Percentiles rank a stretch among this genome's conserved stretches.
Evolutionary conservation across 2,329 filamentous ascomycete species (phyloP).

Genomic region (Paraconiothyrium sp.): DNA sequence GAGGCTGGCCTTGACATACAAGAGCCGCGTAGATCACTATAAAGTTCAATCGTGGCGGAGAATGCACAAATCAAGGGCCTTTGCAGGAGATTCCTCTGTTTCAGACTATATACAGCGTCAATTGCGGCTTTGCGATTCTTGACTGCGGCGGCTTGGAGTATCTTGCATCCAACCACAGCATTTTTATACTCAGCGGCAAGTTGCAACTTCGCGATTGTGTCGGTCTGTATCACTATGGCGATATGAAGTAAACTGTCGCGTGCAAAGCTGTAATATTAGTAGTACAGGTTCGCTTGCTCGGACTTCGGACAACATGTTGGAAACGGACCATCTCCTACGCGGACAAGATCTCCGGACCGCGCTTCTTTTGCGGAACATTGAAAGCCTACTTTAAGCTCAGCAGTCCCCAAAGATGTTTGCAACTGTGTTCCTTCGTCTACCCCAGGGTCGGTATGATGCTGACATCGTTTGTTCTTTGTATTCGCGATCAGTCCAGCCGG

Average conservation of each 20-base stretch:
- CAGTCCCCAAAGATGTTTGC: conserved; percentile 49
- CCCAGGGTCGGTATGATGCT: conserved; percentile 37
- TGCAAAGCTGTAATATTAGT: conserved; percentile 40
- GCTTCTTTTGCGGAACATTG: conserved; percentile 45
- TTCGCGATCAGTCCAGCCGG: conserved; percentile 50
- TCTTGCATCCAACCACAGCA: conserved; percentile 45
- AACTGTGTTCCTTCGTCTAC: conserved; percentile 50
- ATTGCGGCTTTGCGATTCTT: conserved; percentile 47
- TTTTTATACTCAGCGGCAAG: conserved; percentile 47
- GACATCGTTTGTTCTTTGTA: conserved; percentile 44
- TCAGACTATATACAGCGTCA: conserved; percentile 47
- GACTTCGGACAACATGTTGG: conserved; percentile 20
- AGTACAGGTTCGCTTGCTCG: conserved; percentile 19
- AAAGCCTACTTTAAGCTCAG: conserved; percentile 46
- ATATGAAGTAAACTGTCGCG: conserved; percentile 50
- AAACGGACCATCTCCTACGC: conserved; percentile 51
- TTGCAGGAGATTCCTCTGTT: conserved; percentile 46
- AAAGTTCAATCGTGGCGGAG: conserved; percentile 11
- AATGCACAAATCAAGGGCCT: conserved; percentile 33
- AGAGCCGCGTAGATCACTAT: conserved; percentile 19
- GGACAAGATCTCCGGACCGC: conserved; percentile 48
- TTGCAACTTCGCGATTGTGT: conserved; percentile 52
- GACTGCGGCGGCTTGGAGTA: conserved; percentile 50
- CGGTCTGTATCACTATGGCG: conserved; percentile 51
- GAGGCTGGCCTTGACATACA: conserved; percentile 28